Base-by-base conservation (phyloP, 78 protist species). In the Dictyostelium firmibasis region DNA sequence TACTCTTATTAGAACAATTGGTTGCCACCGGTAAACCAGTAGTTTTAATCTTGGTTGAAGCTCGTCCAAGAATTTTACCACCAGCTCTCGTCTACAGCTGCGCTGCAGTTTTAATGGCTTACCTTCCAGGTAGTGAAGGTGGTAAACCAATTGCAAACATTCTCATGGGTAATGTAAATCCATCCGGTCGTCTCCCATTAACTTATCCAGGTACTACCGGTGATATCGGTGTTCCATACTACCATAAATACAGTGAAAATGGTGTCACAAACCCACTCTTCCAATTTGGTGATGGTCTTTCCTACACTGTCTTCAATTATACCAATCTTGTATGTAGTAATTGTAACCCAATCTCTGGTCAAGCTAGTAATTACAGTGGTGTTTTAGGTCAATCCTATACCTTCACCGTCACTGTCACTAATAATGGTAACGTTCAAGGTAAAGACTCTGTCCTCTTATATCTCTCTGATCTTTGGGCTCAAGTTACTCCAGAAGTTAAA, bases 131-230 rank as follows among this genome's bases (percentile, higher is more conserved):
- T 33, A 70, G 75, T 8, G 96, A 85, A 23, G 96, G 96, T 53
- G 98, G 98, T 36, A 57, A 78, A 50, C 93, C 97, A 53, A 47
- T 96, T 25, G 96, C 96, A 31, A 96, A 96, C 50, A 91, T 94
- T 36, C 35, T 96, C 27, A 44, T 88, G 41, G 98, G 98, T n/a
- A 50, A 86, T 41, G 70, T 78, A 60, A 96, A 96, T 38, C 98
- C 98, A 79, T 85, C 95, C 16, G 98, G 97, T n/a, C 50, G 94
- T 31, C 88, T 94, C 16, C 98, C 98, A 64, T 4, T 91, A 70
- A 94, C 97, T 67, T 96, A 94, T 35, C 98, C 98, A 27, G 4
- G 67, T n/a, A 18, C 7, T 16, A 41, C 76, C 9, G 91, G 78
- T 33, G 96, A 83, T 20, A 77, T 92, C 9, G 88, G 81, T 44